Evolutionary conservation across 805 yeast species (phyloP).

Genomic region (Wickerhamiella nectarea): DNA sequence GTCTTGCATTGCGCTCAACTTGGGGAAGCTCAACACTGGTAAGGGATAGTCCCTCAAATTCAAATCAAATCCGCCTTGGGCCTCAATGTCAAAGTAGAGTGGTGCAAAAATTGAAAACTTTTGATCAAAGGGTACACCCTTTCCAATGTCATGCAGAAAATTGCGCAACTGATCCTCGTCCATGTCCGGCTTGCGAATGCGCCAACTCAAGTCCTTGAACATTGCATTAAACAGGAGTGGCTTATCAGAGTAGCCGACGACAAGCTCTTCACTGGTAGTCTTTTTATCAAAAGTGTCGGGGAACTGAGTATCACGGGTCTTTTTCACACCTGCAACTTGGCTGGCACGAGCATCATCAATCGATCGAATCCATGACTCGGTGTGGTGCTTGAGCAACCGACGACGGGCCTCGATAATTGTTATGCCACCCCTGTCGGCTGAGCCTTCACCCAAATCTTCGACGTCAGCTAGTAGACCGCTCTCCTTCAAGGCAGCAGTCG

Average conservation of each 20-base stretch:
- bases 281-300: slow-evolving; percentile 24
- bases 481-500: slow-evolving; percentile 6
- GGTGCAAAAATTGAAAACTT: slow-evolving; percentile 60
- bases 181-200: slow-evolving; percentile 37
- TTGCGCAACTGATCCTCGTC: slow-evolving; percentile 40
- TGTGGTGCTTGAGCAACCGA: slow-evolving; percentile 34
- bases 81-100: slow-evolving; percentile 32
- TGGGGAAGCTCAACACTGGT: slow-evolving; percentile 66
- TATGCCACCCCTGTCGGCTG: background rate
- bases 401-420: slow-evolving; percentile 26
- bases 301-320: slow-evolving; percentile 24
- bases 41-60: slow-evolving; percentile 67
- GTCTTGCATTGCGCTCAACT: slow-evolving; percentile 28
- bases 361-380: slow-evolving; percentile 59
- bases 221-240: slow-evolving; percentile 43
- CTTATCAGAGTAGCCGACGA: slow-evolving; percentile 34
- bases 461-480: background rate
- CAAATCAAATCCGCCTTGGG: slow-evolving; percentile 17
- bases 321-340: slow-evolving; percentile 28
- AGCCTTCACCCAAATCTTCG: background rate
- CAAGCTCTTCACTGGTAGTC: slow-evolving; percentile 32
- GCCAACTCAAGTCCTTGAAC: slow-evolving; percentile 37
- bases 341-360: slow-evolving; percentile 30
- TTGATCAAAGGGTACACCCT: slow-evolving; percentile 65
- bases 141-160: slow-evolving; percentile 62